Base-by-base conservation (phyloP, 2,329 filamentous ascomycete genomes). In the Aureobasidium sp. region DNA sequence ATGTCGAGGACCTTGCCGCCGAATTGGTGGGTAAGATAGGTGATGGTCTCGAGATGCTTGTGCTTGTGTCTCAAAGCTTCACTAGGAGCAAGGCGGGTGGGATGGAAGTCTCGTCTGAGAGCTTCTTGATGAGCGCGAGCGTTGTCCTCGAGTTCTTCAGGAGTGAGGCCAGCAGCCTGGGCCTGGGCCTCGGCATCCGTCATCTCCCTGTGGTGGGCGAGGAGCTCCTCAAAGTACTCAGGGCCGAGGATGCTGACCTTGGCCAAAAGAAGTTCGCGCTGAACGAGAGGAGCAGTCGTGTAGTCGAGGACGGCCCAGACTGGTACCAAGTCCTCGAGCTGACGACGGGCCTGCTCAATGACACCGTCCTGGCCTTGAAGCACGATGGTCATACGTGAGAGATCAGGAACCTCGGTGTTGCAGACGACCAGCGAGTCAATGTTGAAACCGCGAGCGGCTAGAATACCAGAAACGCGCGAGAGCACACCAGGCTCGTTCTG, bases 261-360 rank as follows among this genome's bases (percentile, higher is more conserved):
- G 70, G 94, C 93, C 41, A 99, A 85, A 9, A 99, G 84, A 34
- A 99, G 82, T 77, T 99, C 94, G 66, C 94, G 88, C 83, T 99
- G 94, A 24, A 99, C 94, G 27, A 99, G 85, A 2, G 94, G 90
- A 5, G 94, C 87, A 65, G 86, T 84, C 64, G 92, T 97, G 79
- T 99, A 99, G 78, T 99, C 94, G 63, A 99, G 81, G 37, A 99
- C 94, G 59, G 94, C 94, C 94, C 94, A 99, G 63, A 99, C 94
- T 27, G 94, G 94, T 27, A 99, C 94, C 56, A 99, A 81, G 72
- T 99, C 94, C 78, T 99, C 94, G 62, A 99, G 81, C 79, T 99
- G 94, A 66, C 94, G 84, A 66, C 94, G 86, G 62, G 94, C 94
- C 79, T 99, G 94, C 82, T 99, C 94, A 32, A 99, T 92, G 39